Evolutionary conservation across 2,329 filamentous ascomycete genomes (phyloP), one percentile per base, ranked within the genome.

Genomic region (Diaporthe vexans): DNA sequence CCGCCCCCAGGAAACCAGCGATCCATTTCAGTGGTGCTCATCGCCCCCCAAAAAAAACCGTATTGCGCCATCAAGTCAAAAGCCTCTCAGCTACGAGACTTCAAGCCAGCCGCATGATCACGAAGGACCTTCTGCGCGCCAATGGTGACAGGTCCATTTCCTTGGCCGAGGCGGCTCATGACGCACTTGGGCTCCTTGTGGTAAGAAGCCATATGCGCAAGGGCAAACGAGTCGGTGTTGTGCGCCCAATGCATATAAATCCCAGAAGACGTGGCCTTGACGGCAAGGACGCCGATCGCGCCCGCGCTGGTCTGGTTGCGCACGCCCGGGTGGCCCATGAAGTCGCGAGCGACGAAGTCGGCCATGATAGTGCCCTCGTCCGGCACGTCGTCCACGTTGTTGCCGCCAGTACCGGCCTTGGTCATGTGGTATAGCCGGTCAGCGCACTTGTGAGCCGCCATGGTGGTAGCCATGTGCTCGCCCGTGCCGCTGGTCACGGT

Each of bases 381-480:
- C 24, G 19, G 52, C 6, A 69, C 72, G 21, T 91, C 91, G 19
- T 93, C 92, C 21, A 94, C 86, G 76, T 94, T 91, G 10, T 83
- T 83, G 9, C 94, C 94, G 21, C 86, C 89, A 67, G 83, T 84
- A 2, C 85, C 89, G 77, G 90, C 92, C 80, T 87, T 89, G 65
- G 88, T 93, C 78, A 88, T 90, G 77, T 93, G 90, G 81, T 95
- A 98, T 35, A 99, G 88, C 59, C 97, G 91, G 77, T 96, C 94
- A 0, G 95, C 95, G 81, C 95, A 97, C 72, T 93, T 92, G 74
- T 93, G 92, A 9, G 97, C 95, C 15, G 97, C 96, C 89, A 97
- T 93, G 0, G 95, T 97, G 0, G 96, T 98, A 48, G 95, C 94
- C 94, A 99, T 99, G 81, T 99, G 97, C 84, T 99, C 97, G 63